Evolutionary conservation across 2,329 filamentous ascomycete species (phyloP).

Genomic region (Fusarium equiseti): DNA sequence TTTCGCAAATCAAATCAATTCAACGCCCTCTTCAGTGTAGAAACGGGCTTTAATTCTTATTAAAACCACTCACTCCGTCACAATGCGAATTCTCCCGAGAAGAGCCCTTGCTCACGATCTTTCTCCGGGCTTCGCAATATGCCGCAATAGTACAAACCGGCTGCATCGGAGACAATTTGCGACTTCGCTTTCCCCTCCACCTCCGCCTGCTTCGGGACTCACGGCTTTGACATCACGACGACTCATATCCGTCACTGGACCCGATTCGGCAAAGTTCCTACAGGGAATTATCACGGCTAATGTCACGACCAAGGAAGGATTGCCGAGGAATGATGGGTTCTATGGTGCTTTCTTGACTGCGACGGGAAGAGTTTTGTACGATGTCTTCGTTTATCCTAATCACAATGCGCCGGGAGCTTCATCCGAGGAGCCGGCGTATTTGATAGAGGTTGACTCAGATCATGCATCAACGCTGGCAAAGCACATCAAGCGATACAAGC

Average conservation of each 20-base stretch:
- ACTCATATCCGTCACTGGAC: conserved; percentile 82
- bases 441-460: conserved; percentile 84
- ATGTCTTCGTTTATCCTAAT: conserved; percentile 88
- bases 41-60: conserved; percentile 8
- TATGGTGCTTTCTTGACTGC: conserved; percentile 91
- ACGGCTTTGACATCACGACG: conserved; percentile 77
- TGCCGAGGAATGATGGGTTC: conserved; percentile 64
- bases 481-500: conserved; percentile 86
- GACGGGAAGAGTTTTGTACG: conserved; percentile 84
- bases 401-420: conserved; percentile 46
- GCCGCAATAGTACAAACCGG: conserved; percentile 48
- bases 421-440: conserved; percentile 57
- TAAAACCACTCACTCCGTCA: conserved; percentile 28
- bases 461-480: conserved; percentile 72
- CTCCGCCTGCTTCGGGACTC: conserved; percentile 61
- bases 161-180: conserved; percentile 51
- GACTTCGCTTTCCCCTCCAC: conserved; percentile 50
- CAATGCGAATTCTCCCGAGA: conserved; percentile 46
- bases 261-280: conserved; percentile 84
- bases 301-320: conserved; percentile 54
- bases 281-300: conserved; percentile 85
- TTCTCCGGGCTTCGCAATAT: conserved; percentile 39
- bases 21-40: conserved; percentile 15
- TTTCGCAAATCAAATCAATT: conserved; percentile 39
- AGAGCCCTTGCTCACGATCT: conserved; percentile 34